A percentile compares a stretch with the other conserved stretches of the same genome.
Conservation (phyloP, 2,329 filamentous ascomycete genomes). For the Chaetomium strumarium region DNA sequence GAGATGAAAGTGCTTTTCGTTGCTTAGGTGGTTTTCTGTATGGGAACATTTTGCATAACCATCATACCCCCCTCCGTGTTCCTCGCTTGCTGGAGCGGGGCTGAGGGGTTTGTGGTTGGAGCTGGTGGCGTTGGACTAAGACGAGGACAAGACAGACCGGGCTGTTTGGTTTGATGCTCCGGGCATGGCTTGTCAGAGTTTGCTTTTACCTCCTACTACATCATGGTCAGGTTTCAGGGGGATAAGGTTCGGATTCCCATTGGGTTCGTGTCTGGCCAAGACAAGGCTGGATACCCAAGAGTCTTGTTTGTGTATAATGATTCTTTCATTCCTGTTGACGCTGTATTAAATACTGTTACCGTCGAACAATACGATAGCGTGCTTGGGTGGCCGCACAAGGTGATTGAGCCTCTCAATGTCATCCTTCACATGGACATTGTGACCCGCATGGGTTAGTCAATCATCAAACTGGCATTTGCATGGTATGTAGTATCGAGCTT, state of each 20-base stretch:
- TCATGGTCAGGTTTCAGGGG: conserved; percentile 10
- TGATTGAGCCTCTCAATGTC: no score
- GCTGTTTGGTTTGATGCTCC: neutral
- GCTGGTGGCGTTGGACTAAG: neutral
- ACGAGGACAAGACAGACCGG: neutral
- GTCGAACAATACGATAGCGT: neutral
- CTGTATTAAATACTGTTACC: conserved; percentile 9
- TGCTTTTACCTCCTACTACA: neutral
- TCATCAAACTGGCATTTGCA: no score
- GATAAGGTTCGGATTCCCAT: neutral
- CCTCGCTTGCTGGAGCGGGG: neutral
- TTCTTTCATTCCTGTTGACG: neutral
- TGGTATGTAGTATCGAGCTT: no score
- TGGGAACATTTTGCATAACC: conserved; percentile 1
- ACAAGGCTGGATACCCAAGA: conserved; percentile 3
- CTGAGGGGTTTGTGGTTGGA: neutral
- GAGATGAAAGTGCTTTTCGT: conserved; percentile 8
- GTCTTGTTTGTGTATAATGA: neutral
- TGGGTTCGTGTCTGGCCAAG: neutral
- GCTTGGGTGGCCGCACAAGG: neutral
- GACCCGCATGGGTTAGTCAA: no score
- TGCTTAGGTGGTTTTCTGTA: neutral
- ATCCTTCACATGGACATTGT: no score
- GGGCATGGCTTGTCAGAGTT: neutral
- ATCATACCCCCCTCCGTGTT: neutral